Evolutionary conservation across 441 rosid species (phyloP).

Genomic region (Brassica balearica): DNA sequence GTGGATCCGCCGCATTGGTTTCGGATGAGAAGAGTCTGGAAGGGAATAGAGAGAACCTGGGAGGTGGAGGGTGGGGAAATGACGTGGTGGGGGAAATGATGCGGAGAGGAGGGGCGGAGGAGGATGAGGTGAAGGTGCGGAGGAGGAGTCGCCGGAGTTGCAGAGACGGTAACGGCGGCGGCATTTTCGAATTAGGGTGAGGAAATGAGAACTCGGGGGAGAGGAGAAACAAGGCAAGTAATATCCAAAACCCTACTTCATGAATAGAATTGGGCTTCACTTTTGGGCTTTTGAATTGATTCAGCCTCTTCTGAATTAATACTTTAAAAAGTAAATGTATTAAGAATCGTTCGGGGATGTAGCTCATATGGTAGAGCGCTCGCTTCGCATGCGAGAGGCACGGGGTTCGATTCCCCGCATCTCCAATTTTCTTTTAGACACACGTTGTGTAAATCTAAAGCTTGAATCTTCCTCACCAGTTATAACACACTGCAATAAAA

Average conservation of each 20-base stretch:
- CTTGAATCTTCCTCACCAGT: constrained; percentile 13
- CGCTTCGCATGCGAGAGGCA: constrained; percentile 99
- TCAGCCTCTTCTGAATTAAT: not conserved
- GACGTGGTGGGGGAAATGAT: constrained; percentile 12
- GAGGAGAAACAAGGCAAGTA: not conserved
- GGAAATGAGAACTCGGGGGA: constrained; percentile 13
- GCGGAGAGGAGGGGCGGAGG: constrained; percentile 17
- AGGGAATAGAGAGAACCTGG: constrained; percentile 34
- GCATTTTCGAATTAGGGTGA: constrained; percentile 39
- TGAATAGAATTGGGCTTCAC: constrained; percentile 15
- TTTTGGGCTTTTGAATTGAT: constrained; percentile 2
- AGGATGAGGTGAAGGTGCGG: constrained; percentile 33
- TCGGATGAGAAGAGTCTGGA: constrained; percentile 54
- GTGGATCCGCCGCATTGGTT: constrained; percentile 37
- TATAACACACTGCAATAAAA: constrained; percentile 16
- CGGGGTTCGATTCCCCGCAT: constrained; percentile 83
- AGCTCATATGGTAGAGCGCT: constrained; percentile 99
- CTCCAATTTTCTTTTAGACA: constrained; percentile 46
- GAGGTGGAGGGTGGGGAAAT: constrained; percentile 21
- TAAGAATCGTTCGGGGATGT: constrained; percentile 61
- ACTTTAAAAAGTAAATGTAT: not conserved
- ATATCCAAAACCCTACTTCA: constrained; percentile 29
- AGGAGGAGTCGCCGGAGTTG: constrained; percentile 59
- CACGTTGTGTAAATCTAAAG: not conserved
- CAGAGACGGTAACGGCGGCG: constrained; percentile 60